Conservation (phyloP, 2,329 filamentous ascomycete genomes). For the Botryotinia narcissicola region DNA sequence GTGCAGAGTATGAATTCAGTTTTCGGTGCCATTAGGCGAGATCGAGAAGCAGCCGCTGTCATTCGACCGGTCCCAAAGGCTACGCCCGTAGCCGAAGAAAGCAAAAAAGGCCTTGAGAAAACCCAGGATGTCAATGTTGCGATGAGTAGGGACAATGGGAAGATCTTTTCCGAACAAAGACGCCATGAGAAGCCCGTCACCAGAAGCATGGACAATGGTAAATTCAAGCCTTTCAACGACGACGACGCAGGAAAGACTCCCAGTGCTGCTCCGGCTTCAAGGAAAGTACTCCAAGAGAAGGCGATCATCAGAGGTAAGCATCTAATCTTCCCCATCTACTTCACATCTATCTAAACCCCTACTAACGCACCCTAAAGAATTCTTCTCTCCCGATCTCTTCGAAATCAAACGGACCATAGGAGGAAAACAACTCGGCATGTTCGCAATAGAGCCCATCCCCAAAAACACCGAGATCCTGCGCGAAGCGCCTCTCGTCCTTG, state of each 20-base stretch:
- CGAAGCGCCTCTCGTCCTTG: neutral
- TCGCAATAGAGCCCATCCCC: neutral
- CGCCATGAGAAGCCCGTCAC: neutral
- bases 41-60: neutral
- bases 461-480: neutral
- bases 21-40: neutral
- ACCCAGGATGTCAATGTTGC: fast-evolving
- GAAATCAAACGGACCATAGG: neutral
- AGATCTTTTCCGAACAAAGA: neutral
- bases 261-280: fast-evolving
- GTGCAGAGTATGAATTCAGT: neutral
- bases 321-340: no score
- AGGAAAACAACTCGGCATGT: neutral
- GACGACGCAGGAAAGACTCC: fast-evolving
- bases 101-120: fast-evolving
- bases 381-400: neutral
- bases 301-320: no score
- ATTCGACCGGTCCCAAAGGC: no score
- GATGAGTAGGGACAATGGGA: neutral
- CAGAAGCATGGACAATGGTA: fast-evolving
- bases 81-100: neutral
- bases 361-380: neutral
- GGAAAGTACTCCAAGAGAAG: neutral
- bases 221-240: neutral
- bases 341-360: neutral